A percentile compares a stretch with the other conserved stretches of the same genome.
These are phyloP conservation scores for Talaromyces ruber DNA, from an alignment of 495 filamentous ascomycete genomes.

Conservation along the genomic window DNA sequence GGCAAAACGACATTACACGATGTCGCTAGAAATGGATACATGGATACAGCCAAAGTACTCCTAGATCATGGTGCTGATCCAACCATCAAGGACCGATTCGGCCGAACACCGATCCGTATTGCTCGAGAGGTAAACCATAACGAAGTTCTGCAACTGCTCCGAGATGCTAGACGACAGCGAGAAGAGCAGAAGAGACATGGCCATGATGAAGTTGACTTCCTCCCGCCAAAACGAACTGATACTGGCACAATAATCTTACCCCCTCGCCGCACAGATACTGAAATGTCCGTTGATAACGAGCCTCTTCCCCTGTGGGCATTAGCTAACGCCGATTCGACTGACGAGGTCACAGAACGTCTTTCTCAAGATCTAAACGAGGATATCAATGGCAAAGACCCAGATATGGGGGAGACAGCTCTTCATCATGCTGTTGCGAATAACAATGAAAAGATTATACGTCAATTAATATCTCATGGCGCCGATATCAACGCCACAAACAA, in stretches of 20 bases:
- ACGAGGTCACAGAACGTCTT: background rate
- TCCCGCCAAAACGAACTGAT: background rate
- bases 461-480: background rate
- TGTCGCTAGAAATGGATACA: slow-evolving; percentile 10
- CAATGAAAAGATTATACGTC: background rate
- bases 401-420: background rate
- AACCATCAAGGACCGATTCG: slow-evolving; percentile 7
- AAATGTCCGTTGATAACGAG: background rate
- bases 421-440: background rate
- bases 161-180: background rate
- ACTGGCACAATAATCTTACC: background rate
- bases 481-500: background rate
- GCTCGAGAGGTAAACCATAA: background rate
- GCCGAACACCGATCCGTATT: slow-evolving; percentile 2
- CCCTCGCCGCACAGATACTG: background rate
- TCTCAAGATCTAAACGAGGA: background rate
- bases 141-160: background rate
- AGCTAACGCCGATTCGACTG: background rate
- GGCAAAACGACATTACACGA: slow-evolving; percentile 11
- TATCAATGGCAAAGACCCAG: background rate
- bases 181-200: background rate
- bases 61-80: slow-evolving; percentile 14
- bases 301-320: background rate
- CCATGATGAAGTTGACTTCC: background rate
- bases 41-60: slow-evolving; percentile 6